These are phyloP conservation scores for Penicillium occitanis DNA, from an alignment of 2,329 filamentous ascomycete genomes.

Conservation along the genomic window DNA sequence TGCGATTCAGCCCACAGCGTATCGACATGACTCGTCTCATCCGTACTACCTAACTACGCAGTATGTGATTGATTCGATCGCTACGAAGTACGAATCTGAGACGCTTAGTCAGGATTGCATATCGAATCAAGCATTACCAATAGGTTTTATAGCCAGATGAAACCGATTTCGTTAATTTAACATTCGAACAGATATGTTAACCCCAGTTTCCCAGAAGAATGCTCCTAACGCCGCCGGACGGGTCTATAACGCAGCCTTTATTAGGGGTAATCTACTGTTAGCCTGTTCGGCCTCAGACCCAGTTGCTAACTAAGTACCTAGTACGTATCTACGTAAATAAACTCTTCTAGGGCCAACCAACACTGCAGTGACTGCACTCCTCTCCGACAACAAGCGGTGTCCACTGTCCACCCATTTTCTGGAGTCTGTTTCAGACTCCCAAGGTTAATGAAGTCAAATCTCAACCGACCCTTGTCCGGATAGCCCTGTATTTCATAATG, in stretches of 20 bases:
- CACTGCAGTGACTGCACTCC: neutral
- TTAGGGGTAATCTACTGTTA: neutral
- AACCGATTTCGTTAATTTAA: neutral
- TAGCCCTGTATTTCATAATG: neutral
- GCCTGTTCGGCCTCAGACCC: neutral
- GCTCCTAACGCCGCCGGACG: neutral
- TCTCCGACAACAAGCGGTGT: neutral
- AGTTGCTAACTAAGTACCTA: neutral
- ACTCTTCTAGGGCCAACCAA: neutral
- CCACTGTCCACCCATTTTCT: neutral
- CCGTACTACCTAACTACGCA: neutral
- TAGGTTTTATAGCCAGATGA: neutral
- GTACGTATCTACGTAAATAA: neutral
- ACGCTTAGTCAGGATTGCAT: neutral
- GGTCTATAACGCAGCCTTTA: neutral
- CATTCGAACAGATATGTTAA: neutral
- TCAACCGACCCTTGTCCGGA: neutral
- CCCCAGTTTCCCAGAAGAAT: neutral
- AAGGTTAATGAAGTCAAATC: neutral
- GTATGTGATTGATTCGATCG: neutral
- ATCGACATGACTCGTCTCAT: neutral
- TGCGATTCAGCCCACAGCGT: neutral
- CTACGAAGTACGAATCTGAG: neutral
- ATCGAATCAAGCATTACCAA: neutral
- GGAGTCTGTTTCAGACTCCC: slow-evolving; percentile 3